Conservation (phyloP, 305 asterid species). For the Striga hermonthica region DNA sequence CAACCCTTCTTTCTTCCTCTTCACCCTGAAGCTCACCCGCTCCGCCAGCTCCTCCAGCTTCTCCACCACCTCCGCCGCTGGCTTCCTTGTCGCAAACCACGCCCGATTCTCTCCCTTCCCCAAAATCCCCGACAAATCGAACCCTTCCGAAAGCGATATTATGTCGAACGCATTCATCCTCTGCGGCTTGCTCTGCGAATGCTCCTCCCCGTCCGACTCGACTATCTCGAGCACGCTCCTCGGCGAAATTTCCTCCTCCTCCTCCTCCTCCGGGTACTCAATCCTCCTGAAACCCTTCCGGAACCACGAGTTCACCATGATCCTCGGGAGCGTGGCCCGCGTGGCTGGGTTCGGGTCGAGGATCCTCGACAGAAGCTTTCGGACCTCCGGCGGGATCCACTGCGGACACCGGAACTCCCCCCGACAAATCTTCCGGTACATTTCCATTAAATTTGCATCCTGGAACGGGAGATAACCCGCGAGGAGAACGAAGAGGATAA, state of each 20-base stretch:
- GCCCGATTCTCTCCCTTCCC: slow-evolving; percentile 29
- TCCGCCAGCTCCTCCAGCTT: slow-evolving; percentile 46
- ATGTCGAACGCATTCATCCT: slow-evolving; percentile 45
- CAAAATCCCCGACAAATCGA: slow-evolving; percentile 46
- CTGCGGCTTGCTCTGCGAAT: slow-evolving; percentile 23
- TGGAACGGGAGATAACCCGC: slow-evolving; percentile 53
- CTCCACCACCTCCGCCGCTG: slow-evolving; percentile 40
- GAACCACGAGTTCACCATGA: slow-evolving; percentile 47
- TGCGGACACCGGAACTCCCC: slow-evolving; percentile 50
- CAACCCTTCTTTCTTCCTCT: slow-evolving; percentile 32
- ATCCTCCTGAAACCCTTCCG: slow-evolving; percentile 36
- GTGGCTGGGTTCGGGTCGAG: slow-evolving; percentile 43
- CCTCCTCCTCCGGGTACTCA: slow-evolving; percentile 12
- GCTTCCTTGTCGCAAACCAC: slow-evolving; percentile 42
- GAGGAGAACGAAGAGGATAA: slow-evolving; percentile 39
- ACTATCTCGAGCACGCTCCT: slow-evolving; percentile 28
- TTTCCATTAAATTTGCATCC: slow-evolving; percentile 43
- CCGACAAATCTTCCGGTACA: slow-evolving; percentile 42
- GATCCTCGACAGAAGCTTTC: slow-evolving; percentile 41
- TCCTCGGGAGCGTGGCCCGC: slow-evolving; percentile 30
- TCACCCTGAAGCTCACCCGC: slow-evolving; percentile 40
- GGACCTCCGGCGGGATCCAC: slow-evolving; percentile 48
- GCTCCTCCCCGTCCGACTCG: slow-evolving; percentile 26
- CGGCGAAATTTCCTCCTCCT: slow-evolving; percentile 27
- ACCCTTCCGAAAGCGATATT: slow-evolving; percentile 44